These are phyloP conservation scores for Alternaria viburni DNA, from an alignment of 2,329 filamentous ascomycete species.

Conservation along the genomic window DNA sequence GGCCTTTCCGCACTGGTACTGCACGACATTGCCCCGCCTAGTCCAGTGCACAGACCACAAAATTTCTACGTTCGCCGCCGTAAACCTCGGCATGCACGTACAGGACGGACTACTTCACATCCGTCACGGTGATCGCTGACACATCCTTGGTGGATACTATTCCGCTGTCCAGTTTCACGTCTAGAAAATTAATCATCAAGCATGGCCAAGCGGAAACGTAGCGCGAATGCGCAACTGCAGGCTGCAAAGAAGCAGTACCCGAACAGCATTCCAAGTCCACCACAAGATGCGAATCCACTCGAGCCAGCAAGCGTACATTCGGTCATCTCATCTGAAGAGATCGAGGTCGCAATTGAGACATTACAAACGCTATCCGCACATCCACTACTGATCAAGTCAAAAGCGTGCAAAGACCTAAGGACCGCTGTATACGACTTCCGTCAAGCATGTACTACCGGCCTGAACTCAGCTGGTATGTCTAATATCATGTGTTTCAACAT, in stretches of 20 bases:
- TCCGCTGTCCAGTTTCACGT: background rate
- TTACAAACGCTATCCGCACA: constrained; percentile 64
- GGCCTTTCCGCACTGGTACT: background rate
- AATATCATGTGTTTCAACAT: background rate
- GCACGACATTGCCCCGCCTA: background rate
- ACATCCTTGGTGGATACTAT: background rate
- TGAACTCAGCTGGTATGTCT: constrained; percentile 61
- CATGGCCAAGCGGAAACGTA: constrained; percentile 42
- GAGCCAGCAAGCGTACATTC: constrained; percentile 61
- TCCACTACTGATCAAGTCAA: constrained; percentile 70
- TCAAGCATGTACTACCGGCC: constrained; percentile 70
- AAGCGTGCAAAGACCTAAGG: constrained; percentile 69
- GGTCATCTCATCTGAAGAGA: constrained; percentile 67
- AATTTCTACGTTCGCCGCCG: constrained; percentile 11
- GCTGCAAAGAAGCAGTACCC: constrained; percentile 31
- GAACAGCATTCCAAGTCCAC: constrained; percentile 32
- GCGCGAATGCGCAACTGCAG: constrained; percentile 26
- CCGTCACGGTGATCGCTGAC: background rate
- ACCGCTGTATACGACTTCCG: constrained; percentile 73
- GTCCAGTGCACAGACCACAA: constrained; percentile 8
- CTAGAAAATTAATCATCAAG: background rate
- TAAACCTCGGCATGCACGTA: background rate
- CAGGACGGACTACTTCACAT: background rate
- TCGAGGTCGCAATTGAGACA: constrained; percentile 71
- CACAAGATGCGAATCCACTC: constrained; percentile 26